Base-by-base conservation (phyloP, 257 asterid genomes). In the Primulina tabacum region DNA sequence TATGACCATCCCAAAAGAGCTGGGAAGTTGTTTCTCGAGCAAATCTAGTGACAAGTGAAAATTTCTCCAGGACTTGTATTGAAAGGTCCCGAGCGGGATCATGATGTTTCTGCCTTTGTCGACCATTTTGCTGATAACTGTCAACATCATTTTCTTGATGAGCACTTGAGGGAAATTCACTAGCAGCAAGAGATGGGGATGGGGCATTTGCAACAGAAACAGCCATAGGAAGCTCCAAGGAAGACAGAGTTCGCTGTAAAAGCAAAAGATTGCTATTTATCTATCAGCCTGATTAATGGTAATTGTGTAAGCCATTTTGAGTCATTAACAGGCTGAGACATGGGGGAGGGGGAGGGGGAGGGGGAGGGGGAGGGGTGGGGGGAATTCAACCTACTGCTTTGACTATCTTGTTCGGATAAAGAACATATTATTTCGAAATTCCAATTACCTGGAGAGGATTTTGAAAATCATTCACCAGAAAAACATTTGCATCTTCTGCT, bases 21-120 rank as follows among this genome's bases (percentile, higher is more conserved):
- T 94, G 99, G 69, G 97, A 91, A 78, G 97, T 94, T 68, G 99
- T 86, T 89, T 94, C 99, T 70, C 98, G 99, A 67, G 99, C 99
- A 84, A 94, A 88, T 80, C 93, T 80, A 47, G 99, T 94, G 70
- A 91, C 99, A 71, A 91, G 96, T 30, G 99, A 94, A 74, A 91
- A 94, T 82, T 92, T 94, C 83, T 94, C 99, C 83, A 94, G 75
- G 11, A 94, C 98, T 71, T 91, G 92, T 70, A 94, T 88, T 62
- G 98, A 89, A 72, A 94, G 78, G 77, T 94, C 97, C 59, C 90
- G 88, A 60, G 97, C 86, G 76, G 98, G 97, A 86, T 94, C 99
- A 72, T 82, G 84, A 77, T 67, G 76, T 80, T 86, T 94, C 56
- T 81, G 91, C 81, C 77, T 78, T 76, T 69, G 86, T 69, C 85